Evolutionary conservation across 257 asterid species (phyloP).

Genomic region (Dorcoceras hygrometricum): DNA sequence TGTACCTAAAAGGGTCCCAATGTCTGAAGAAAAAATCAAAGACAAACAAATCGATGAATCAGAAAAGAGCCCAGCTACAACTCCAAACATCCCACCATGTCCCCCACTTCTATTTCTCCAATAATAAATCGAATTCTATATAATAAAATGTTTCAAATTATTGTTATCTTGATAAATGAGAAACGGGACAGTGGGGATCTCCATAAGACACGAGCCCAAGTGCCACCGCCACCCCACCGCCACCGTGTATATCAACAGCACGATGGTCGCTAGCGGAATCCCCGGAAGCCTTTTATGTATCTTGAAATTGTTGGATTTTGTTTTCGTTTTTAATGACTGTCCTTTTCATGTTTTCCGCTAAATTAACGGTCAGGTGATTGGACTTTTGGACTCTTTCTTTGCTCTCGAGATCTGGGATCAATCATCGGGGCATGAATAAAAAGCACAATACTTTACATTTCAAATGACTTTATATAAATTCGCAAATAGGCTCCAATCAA

Average conservation of each 20-base stretch:
- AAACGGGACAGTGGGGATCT: conserved; percentile 13
- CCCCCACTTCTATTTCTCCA: conserved; percentile 26
- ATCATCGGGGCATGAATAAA: too few species aligned
- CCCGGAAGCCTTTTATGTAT: conserved; percentile 17
- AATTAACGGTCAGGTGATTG: neutral
- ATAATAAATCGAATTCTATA: conserved; percentile 5
- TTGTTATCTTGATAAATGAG: neutral
- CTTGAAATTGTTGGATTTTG: neutral
- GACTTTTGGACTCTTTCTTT: too few species aligned
- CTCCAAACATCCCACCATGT: conserved; percentile 29
- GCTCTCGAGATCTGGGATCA: too few species aligned
- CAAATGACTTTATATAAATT: too few species aligned
- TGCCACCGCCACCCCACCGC: conserved; percentile 35
- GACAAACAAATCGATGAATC: conserved; percentile 23
- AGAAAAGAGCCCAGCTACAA: conserved; percentile 27
- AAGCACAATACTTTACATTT: too few species aligned
- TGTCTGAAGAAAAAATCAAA: conserved; percentile 23
- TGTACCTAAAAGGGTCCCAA: conserved; percentile 31
- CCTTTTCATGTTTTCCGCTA: neutral
- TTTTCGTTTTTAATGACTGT: neutral
- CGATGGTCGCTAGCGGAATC: conserved; percentile 27
- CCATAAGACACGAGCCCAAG: conserved; percentile 22
- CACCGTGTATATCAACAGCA: conserved; percentile 25
- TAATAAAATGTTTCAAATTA: neutral
- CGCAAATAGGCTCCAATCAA: too few species aligned